These are phyloP conservation scores for Candolleomyces eurysporus DNA, from an alignment of 768 basidiomycete species.

Conservation along the genomic window DNA sequence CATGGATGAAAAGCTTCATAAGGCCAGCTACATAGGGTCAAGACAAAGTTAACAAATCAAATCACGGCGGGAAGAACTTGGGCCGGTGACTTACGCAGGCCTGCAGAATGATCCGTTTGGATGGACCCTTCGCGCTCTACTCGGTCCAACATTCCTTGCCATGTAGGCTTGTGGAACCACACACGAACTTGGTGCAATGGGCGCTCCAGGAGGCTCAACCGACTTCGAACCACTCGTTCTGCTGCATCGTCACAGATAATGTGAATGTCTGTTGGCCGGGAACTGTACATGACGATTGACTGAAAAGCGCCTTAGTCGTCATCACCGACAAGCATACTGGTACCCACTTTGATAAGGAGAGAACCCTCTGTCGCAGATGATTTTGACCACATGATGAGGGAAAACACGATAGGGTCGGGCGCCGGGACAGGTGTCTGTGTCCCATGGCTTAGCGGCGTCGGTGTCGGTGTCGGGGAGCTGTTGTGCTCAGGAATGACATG, in stretches of 20 bases:
- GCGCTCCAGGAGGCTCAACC: conserved; percentile 36
- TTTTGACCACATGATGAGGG: conserved; percentile 43
- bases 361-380: conserved; percentile 41
- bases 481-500: too few species aligned
- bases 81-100: conserved; percentile 36
- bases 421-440: neutral
- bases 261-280: conserved; percentile 38
- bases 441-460: too few species aligned
- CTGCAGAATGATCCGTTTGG: conserved; percentile 45
- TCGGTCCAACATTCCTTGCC: conserved; percentile 40
- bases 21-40: conserved; percentile 36
- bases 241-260: conserved; percentile 46
- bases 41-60: neutral
- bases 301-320: conserved; percentile 8
- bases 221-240: conserved; percentile 33
- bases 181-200: conserved; percentile 37
- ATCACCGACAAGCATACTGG: neutral
- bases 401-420: conserved; percentile 36
- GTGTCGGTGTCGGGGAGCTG: too few species aligned
- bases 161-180: conserved; percentile 40
- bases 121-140: conserved; percentile 46
- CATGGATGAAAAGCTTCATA: conserved; percentile 54
- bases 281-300: conserved; percentile 39
- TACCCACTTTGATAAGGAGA: conserved; percentile 39
- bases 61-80: neutral